Evolutionary conservation across 257 asterid species (phyloP).

Genomic region (Thymus quinquecostatus): DNA sequence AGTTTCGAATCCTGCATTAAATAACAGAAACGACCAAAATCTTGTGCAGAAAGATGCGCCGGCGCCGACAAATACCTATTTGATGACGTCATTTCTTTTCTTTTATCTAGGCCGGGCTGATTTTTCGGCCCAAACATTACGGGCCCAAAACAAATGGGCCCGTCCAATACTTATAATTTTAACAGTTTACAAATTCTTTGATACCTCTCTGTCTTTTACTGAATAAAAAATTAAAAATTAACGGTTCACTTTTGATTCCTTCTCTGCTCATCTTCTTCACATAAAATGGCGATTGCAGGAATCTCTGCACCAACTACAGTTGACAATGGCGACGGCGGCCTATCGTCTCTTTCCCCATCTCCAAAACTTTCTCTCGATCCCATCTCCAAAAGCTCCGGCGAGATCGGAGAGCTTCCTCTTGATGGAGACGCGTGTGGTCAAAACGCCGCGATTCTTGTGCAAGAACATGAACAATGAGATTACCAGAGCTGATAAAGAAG

Average conservation of each 20-base stretch:
- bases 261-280: not conserved
- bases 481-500: slow-evolving; percentile 44
- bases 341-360: slow-evolving; percentile 33
- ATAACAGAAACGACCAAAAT: no score
- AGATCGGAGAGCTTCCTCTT: slow-evolving; percentile 40
- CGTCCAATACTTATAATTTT: no score
- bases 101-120: no score
- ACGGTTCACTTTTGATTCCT: not conserved
- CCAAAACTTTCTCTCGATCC: not conserved
- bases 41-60: no score
- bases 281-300: not conserved
- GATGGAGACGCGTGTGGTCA: not conserved
- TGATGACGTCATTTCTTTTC: no score
- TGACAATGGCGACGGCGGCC: not conserved
- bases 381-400: slow-evolving; percentile 39
- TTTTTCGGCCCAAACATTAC: no score
- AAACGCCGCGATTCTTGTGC: slow-evolving; percentile 35
- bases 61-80: no score
- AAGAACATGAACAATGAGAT: slow-evolving; percentile 43
- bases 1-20: no score
- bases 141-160: no score
- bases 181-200: no score
- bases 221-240: not conserved
- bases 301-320: not conserved
- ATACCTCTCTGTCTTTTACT: no score